Percentiles rank a stretch among this genome's conserved stretches.
These are phyloP conservation scores for Ceratocystiopsis sp. DNA, from an alignment of 2,329 filamentous ascomycete genomes.

Conservation along the genomic window DNA sequence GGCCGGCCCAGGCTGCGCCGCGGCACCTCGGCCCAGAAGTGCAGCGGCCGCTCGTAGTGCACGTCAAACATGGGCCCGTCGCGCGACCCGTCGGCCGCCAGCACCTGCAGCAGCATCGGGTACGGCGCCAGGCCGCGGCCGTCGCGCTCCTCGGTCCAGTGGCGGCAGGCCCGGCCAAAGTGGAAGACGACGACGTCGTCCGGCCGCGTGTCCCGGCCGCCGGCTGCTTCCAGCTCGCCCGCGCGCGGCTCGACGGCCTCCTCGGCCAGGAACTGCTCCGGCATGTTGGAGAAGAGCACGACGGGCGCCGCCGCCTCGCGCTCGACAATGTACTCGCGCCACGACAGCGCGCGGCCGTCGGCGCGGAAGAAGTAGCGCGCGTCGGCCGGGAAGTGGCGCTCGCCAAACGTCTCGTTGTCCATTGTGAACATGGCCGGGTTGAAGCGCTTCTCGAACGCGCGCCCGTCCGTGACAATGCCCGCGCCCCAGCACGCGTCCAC, in stretches of 20 bases:
- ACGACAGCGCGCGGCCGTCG: conserved; percentile 50
- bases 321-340: conserved; percentile 69
- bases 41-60: conserved; percentile 52
- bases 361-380: conserved; percentile 52
- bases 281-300: conserved; percentile 26
- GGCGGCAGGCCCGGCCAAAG: conserved; percentile 61
- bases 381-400: conserved; percentile 62
- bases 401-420: conserved; percentile 64
- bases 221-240: conserved; percentile 18
- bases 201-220: conserved; percentile 35
- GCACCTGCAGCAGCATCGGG: conserved; percentile 52
- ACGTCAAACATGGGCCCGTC: conserved; percentile 48
- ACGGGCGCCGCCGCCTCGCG: conserved; percentile 32
- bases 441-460: conserved; percentile 52
- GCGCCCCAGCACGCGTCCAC: conserved; percentile 90
- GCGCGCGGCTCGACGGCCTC: conserved; percentile 44
- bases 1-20: conserved; percentile 47
- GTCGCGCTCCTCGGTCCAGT: conserved; percentile 60
- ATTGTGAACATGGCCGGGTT: conserved; percentile 41
- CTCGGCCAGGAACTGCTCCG: conserved; percentile 34
- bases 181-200: conserved; percentile 52
- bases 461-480: conserved; percentile 42
- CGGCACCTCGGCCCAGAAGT: conserved; percentile 67
- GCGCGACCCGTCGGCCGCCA: conserved; percentile 48
- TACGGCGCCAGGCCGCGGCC: conserved; percentile 51